Base-by-base conservation (phyloP, 1,284 basidiomycete species). In the Leucoagaricus sp. region DNA sequence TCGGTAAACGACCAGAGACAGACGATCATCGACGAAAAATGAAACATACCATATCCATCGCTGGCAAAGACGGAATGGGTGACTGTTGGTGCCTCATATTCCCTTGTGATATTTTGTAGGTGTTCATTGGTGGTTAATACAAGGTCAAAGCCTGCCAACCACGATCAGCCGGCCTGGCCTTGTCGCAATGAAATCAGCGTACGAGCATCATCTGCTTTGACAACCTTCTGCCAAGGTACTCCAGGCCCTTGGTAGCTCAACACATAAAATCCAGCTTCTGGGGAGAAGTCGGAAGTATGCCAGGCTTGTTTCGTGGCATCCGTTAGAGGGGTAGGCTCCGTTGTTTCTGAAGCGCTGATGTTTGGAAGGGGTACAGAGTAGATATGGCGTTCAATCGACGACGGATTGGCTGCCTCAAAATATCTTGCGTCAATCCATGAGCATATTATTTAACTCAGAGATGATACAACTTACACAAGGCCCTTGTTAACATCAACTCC, bases 151-250 rank as follows among this genome's bases (percentile, higher is more conserved):
- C 75, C 89, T 87, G 61, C 34, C 60, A 31, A 34, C 31, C 1
- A n/a, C 12, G 19, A 41, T 41, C 40, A 41, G 15, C 23, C 40
- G 19, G 15, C 17, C 13, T 33, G 7, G 17, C 19, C 17, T 23
- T 3, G 12, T 33, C 31, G 7, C 31, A 33, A 33, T 33, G 17
- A 6, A 41, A 23, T 17, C 6, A 17, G 75, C 79, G 66, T 66
- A 88, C 90, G 73, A 44, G 79, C 70, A 54, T 89, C 84, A 52
- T 75, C 79, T 3, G 83, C 78, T 59, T 88, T 80, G 21, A 93
- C 68, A 10, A 98, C 79, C 62, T 83, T 88, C 71, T 96, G 93
- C 86, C 89, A 94, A 0, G 96, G 96, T 13, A 93, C 82, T 21
- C 81, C 80, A 5, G 96, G 96, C 0, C 96, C 96, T 38, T 78